Conservation (phyloP, 441 rosid species). For the Mallotus japonicus region DNA sequence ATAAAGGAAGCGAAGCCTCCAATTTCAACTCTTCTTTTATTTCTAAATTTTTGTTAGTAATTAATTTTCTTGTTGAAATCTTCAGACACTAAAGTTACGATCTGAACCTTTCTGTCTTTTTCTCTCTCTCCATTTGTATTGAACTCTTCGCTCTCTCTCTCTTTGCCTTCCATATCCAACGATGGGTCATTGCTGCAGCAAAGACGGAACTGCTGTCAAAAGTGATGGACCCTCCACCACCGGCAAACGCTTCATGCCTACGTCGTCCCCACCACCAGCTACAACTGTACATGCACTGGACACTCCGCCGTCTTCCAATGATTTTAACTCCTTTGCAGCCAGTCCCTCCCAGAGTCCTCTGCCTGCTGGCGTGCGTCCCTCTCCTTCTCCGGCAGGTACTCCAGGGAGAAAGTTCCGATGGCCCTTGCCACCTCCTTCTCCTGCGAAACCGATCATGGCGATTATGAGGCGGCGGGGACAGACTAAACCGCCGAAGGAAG, state of each 20-base stretch:
- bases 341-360: conserved; percentile 78
- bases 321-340: conserved; percentile 39
- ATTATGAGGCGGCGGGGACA: conserved; percentile 58
- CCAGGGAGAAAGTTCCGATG: conserved; percentile 68
- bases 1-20: neutral
- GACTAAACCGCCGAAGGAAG: conserved; percentile 60
- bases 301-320: conserved; percentile 18
- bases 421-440: conserved; percentile 94
- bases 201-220: conserved; percentile 35
- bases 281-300: conserved; percentile 9
- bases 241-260: conserved; percentile 30
- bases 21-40: no score
- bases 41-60: no score
- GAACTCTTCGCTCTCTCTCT: neutral
- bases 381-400: conserved; percentile 62
- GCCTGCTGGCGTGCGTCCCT: conserved; percentile 65
- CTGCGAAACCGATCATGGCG: conserved; percentile 90
- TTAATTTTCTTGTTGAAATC: no score
- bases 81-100: no score
- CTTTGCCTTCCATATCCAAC: conserved; percentile 7
- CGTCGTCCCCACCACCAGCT: conserved; percentile 16
- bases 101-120: neutral
- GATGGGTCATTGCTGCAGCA: conserved; percentile 86
- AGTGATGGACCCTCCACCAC: conserved; percentile 27
- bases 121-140: neutral